Evolutionary conservation across 129 eudicot genomes (phyloP).

Genomic region (Centella asiatica): DNA sequence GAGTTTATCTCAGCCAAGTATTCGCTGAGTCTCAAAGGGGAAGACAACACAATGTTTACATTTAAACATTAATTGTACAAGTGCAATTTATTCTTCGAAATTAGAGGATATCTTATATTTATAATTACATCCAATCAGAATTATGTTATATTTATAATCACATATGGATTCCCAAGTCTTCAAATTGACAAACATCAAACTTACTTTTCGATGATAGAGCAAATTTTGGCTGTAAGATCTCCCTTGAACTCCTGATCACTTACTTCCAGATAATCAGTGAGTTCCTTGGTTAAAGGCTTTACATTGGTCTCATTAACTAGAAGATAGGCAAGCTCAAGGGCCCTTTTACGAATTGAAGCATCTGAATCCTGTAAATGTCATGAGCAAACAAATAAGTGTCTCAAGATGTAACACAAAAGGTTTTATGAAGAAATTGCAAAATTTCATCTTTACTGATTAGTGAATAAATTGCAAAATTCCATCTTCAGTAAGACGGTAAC

Average conservation of each 20-base stretch:
- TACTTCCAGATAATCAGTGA: conserved; percentile 78
- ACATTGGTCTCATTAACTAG: conserved; percentile 86
- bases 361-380: conserved; percentile 74
- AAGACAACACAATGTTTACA: not conserved
- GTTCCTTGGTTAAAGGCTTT: conserved; percentile 81
- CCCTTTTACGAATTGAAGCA: conserved; percentile 96
- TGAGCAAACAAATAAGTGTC: conserved; percentile 16
- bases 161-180: too few species aligned
- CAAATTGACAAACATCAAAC: conserved; percentile 14
- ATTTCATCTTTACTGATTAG: too few species aligned
- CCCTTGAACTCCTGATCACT: conserved; percentile 92
- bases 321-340: conserved; percentile 95
- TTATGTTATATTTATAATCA: too few species aligned
- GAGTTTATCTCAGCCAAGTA: too few species aligned
- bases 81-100: too few species aligned
- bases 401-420: conserved; percentile 6
- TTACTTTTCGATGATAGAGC: conserved; percentile 97
- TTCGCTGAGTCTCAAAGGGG: not conserved
- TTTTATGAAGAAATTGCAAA: conserved; percentile 3
- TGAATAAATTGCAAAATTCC: too few species aligned
- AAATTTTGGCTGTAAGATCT: conserved; percentile 91
- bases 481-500: too few species aligned
- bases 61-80: too few species aligned
- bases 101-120: too few species aligned
- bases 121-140: too few species aligned